Percentiles rank a stretch among this genome's conserved stretches.
Conservation (phyloP, 2,329 filamentous ascomycete genomes). For the Alternaria dauci region DNA sequence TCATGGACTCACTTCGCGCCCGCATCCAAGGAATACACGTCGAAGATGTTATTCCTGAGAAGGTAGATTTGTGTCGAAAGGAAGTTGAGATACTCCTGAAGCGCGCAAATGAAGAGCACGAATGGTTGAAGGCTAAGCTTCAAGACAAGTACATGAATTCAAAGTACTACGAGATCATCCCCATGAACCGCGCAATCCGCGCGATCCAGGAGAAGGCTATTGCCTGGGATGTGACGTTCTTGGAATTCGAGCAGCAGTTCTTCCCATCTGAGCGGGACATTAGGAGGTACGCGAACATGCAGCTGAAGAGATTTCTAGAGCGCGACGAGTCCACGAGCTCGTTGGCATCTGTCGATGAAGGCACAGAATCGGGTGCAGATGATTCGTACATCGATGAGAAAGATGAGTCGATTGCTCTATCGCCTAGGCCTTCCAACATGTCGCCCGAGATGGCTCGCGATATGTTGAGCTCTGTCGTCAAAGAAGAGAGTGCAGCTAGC, state of each 20-base stretch:
- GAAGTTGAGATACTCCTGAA: conserved; percentile 82
- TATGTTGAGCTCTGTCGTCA: conserved; percentile 70
- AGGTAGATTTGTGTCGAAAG: conserved; percentile 79
- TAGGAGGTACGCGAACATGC: conserved; percentile 85
- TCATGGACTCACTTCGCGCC: conserved; percentile 85
- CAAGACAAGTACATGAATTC: conserved; percentile 92
- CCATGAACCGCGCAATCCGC: conserved; percentile 86
- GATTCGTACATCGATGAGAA: conserved; percentile 44
- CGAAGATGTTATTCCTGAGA: conserved; percentile 88
- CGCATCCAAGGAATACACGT: conserved; percentile 88
- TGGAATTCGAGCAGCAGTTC: conserved; percentile 90
- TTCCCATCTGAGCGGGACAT: conserved; percentile 97
- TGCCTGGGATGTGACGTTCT: conserved; percentile 91
- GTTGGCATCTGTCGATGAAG: conserved; percentile 73
- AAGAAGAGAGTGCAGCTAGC: conserved; percentile 62
- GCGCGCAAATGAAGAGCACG: conserved; percentile 84
- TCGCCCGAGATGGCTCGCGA: conserved; percentile 70
- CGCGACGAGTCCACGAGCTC: conserved; percentile 81
- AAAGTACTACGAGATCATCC: conserved; percentile 96
- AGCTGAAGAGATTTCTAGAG: conserved; percentile 93
- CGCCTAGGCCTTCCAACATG: conserved; percentile 53
- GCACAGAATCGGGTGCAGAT: conserved; percentile 57
- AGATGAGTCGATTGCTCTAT: conserved; percentile 37
- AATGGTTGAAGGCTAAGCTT: conserved; percentile 75
- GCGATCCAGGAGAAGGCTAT: conserved; percentile 92